phyloP scores from a whole-genome alignment of 2,329 filamentous ascomycete genomes.

The Colletotrichum sp. region DNA sequence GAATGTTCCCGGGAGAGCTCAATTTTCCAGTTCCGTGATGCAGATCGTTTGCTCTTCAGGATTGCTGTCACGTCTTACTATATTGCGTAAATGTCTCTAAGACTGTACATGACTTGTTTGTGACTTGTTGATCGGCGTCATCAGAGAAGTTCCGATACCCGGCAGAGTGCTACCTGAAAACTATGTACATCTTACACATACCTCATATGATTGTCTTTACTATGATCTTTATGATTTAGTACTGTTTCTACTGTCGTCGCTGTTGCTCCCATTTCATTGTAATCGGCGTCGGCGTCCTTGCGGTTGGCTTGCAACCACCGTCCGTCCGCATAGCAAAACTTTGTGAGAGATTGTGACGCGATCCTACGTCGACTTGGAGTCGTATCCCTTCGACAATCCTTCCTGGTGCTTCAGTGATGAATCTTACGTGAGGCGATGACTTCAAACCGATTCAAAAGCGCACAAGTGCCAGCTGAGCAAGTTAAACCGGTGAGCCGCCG shows the following conservation, averaged over 20 bases:
- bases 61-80: no score
- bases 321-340: background rate
- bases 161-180: background rate
- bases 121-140: background rate
- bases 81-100: no score
- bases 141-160: background rate
- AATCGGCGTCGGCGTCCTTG: background rate
- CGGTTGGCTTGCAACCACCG: background rate
- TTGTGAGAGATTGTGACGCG: background rate
- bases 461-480: background rate
- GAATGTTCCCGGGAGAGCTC: no score
- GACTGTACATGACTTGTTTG: no score
- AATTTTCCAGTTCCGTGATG: no score
- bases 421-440: background rate
- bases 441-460: background rate
- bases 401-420: background rate
- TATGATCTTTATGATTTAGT: background rate
- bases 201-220: no score
- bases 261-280: no score
- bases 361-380: background rate
- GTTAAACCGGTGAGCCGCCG: background rate
- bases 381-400: background rate
- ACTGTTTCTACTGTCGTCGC: no score
- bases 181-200: no score
- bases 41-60: no score